A percentile compares a stretch with the other conserved stretches of the same genome.
Conservation (phyloP, 331 rosid species). For the Telfairia occidentalis region DNA sequence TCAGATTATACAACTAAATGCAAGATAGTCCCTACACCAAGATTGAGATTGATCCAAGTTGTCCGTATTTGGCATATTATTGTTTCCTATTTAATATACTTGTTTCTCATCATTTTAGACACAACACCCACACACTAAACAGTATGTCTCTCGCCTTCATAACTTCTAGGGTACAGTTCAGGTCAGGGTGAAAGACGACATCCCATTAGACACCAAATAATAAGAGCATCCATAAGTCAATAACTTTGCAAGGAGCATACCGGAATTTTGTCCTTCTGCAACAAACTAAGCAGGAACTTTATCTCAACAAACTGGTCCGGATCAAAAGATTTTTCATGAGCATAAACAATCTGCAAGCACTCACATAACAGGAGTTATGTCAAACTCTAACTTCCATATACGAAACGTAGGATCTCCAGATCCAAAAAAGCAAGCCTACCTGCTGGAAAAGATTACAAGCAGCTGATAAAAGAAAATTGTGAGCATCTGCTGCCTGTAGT, state of each 20-base stretch:
- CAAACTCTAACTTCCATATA: slow-evolving; percentile 5
- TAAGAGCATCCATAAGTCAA: neutral
- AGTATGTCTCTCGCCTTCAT: neutral
- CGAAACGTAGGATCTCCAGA: neutral
- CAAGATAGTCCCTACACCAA: neutral
- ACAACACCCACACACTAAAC: neutral
- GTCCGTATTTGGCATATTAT: neutral
- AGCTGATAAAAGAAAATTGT: slow-evolving; percentile 44
- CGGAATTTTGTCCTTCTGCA: slow-evolving; percentile 20
- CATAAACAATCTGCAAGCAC: slow-evolving; percentile 51
- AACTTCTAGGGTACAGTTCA: neutral
- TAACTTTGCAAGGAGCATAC: slow-evolving; percentile 25
- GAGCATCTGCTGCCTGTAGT: slow-evolving; percentile 30
- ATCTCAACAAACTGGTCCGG: slow-evolving; percentile 34
- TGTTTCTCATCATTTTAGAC: neutral
- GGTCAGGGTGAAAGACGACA: neutral
- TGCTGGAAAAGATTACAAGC: slow-evolving; percentile 68
- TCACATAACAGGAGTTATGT: neutral
- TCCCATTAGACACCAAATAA: neutral
- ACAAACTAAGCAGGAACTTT: slow-evolving; percentile 33
- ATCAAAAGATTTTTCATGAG: slow-evolving; percentile 61
- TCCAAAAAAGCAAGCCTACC: slow-evolving; percentile 22
- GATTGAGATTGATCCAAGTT: neutral
- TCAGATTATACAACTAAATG: neutral
- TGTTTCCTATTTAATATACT: neutral